Evolutionary conservation across 257 asterid genomes (phyloP).

Genomic region (Solanum infundibuliforme): DNA sequence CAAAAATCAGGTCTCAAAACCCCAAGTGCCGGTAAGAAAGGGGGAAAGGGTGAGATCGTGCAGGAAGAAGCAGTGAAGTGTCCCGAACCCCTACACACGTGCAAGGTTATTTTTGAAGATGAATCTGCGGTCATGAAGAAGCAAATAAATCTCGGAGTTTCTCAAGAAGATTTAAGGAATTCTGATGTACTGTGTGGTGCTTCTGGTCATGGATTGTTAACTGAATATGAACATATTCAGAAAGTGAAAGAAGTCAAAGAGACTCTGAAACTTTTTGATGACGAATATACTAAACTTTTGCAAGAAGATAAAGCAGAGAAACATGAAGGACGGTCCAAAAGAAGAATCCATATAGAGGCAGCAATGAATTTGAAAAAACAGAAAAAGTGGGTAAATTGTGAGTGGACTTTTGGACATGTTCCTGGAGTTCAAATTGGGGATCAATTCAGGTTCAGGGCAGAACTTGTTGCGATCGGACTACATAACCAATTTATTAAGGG

Average conservation of each 20-base stretch:
- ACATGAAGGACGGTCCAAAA: not conserved
- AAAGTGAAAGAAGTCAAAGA: constrained; percentile 6
- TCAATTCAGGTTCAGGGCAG: constrained; percentile 18
- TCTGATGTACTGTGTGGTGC: not conserved
- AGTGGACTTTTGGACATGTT: constrained; percentile 14
- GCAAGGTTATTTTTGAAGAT: not conserved
- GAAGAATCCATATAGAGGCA: constrained; percentile 1
- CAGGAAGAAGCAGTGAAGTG: not conserved
- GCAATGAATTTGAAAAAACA: constrained; percentile 6
- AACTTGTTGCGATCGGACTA: constrained; percentile 21
- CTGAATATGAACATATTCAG: not conserved
- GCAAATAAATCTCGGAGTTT: not conserved
- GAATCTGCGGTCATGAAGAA: not conserved
- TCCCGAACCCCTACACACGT: not conserved
- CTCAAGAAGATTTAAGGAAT: not conserved
- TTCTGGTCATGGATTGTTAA: not conserved
- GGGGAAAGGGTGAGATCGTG: not conserved
- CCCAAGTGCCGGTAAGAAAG: not conserved
- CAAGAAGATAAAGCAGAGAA: constrained; percentile 3
- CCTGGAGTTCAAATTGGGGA: constrained; percentile 29
- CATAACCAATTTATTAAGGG: constrained; percentile 14
- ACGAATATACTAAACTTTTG: not conserved
- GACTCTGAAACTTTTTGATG: constrained; percentile 8
- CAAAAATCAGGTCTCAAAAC: not conserved
- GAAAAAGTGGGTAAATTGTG: constrained; percentile 12